Percentiles rank a stretch among this genome's conserved stretches.
phyloP scores from a whole-genome alignment of 2,329 filamentous ascomycete genomes.

The Curvularia verruculosa region DNA sequence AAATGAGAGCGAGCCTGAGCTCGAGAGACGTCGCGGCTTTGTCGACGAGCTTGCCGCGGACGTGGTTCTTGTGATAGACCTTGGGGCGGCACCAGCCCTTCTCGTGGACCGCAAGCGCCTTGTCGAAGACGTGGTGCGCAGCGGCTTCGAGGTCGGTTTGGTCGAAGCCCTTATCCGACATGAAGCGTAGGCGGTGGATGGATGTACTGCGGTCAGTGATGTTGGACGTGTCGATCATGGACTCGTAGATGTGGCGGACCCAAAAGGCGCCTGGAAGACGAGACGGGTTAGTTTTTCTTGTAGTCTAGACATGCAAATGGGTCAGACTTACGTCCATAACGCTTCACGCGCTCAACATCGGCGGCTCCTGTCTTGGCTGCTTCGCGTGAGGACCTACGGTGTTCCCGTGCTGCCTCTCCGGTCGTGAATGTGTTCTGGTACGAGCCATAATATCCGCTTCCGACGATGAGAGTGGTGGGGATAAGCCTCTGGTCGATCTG shows the following conservation, averaged over 20 bases:
- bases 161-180: constrained; percentile 11
- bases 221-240: constrained; percentile 34
- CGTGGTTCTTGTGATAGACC: constrained; percentile 33
- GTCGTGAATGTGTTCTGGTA: constrained; percentile 27
- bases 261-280: constrained; percentile 31
- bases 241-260: constrained; percentile 38
- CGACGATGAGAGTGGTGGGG: too few species aligned
- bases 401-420: constrained; percentile 21
- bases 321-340: constrained; percentile 25
- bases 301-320: too few species aligned
- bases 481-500: not conserved
- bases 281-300: constrained; percentile 7
- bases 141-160: constrained; percentile 34
- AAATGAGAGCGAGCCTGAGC: constrained; percentile 30
- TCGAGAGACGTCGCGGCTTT: constrained; percentile 23
- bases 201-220: constrained; percentile 26
- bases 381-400: constrained; percentile 29
- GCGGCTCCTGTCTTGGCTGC: constrained; percentile 6
- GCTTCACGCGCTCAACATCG: constrained; percentile 31
- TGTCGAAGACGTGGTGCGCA: constrained; percentile 41
- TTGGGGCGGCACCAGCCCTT: constrained; percentile 27
- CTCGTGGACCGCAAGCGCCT: constrained; percentile 32
- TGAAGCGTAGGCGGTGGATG: constrained; percentile 30
- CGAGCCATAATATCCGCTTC: not conserved
- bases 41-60: constrained; percentile 34